These are phyloP conservation scores for Vitis hybrid DNA, from an alignment of 177 flowering plant species.

Conservation along the genomic window DNA sequence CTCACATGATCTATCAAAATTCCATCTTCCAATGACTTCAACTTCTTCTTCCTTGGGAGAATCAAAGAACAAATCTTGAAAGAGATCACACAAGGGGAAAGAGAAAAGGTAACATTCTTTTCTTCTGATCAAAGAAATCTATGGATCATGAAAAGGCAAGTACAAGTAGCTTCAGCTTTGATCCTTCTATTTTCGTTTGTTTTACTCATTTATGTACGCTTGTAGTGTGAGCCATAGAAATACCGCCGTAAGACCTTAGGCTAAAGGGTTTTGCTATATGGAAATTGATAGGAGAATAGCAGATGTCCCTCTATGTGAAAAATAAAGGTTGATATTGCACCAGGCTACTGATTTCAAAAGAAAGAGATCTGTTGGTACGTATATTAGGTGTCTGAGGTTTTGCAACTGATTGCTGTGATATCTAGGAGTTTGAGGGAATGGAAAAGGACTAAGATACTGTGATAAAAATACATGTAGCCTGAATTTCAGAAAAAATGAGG, in stretches of 20 bases:
- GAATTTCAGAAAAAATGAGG: background rate
- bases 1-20: slow-evolving; percentile 10
- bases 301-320: background rate
- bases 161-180: background rate
- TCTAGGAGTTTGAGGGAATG: background rate
- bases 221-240: background rate
- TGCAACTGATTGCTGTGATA: no score
- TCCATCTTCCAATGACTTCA: slow-evolving; percentile 8
- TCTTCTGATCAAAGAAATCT: slow-evolving; percentile 5
- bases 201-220: background rate
- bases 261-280: background rate
- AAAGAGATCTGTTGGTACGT: background rate
- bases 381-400: background rate
- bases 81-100: slow-evolving; percentile 7
- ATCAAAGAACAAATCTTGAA: slow-evolving; percentile 12
- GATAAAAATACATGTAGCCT: background rate
- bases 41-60: slow-evolving; percentile 9
- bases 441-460: background rate
- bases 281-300: no score
- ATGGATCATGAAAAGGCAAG: background rate
- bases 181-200: background rate
- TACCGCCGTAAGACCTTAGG: background rate
- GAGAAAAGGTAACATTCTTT: background rate
- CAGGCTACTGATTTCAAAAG: background rate
- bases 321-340: slow-evolving; percentile 1